Percentiles rank a stretch among this genome's conserved stretches.
Evolutionary conservation across 257 asterid genomes (phyloP).

Genomic region (Plantago major): DNA sequence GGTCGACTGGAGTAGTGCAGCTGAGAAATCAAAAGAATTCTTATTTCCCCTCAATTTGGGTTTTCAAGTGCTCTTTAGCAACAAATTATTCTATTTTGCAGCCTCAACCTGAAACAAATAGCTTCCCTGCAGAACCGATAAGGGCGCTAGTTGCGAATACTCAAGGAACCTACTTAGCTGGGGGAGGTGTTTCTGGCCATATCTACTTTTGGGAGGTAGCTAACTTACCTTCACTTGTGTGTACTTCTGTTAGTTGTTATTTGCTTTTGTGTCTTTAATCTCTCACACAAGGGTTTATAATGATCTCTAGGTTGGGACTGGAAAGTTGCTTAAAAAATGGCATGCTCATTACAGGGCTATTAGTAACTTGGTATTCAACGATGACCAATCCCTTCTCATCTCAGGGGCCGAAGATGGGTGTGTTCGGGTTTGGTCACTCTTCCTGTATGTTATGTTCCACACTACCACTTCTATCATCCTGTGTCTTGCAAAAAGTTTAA

Average conservation of each 20-base stretch:
- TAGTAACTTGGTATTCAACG: conserved; percentile 66
- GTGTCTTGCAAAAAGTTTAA: not conserved
- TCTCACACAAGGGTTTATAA: too few species aligned
- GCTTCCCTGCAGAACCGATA: conserved; percentile 76
- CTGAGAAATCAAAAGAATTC: too few species aligned
- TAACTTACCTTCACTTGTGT: too few species aligned
- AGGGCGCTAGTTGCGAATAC: conserved; percentile 57
- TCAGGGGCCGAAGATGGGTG: conserved; percentile 94
- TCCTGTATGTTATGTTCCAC: conserved; percentile 72
- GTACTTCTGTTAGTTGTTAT: too few species aligned
- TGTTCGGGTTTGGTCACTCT: conserved; percentile 94
- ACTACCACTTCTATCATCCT: not conserved
- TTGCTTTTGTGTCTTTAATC: too few species aligned
- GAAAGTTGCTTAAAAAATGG: conserved; percentile 87
- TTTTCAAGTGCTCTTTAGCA: too few species aligned
- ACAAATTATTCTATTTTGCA: conserved; percentile 20
- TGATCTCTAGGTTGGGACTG: conserved; percentile 59
- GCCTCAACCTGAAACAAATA: conserved; percentile 86
- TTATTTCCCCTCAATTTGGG: too few species aligned
- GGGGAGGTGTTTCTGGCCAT: conserved; percentile 83
- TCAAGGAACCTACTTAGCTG: conserved; percentile 74
- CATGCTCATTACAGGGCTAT: conserved; percentile 84
- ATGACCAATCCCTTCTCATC: conserved; percentile 81
- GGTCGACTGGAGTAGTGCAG: too few species aligned
- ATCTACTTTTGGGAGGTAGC: conserved; percentile 91